Conservation (phyloP, 2,329 filamentous ascomycete species). For the Septoria petroselini region DNA sequence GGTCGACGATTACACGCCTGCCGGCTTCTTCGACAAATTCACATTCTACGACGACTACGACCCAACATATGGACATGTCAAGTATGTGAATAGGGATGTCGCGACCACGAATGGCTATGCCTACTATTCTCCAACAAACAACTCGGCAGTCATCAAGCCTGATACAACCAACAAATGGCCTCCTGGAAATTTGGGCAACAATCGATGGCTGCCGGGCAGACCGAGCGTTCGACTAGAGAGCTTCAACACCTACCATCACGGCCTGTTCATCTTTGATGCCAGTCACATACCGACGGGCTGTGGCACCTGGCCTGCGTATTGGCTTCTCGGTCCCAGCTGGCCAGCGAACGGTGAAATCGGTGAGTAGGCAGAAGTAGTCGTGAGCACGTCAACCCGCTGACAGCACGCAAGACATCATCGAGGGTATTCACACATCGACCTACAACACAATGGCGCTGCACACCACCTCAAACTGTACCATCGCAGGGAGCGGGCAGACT, state of each 20-base stretch:
- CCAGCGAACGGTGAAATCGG: conserved; percentile 37
- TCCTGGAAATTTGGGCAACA: conserved; percentile 26
- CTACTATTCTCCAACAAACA: conserved; percentile 19
- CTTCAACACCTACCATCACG: conserved; percentile 40
- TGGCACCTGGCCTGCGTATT: conserved; percentile 45
- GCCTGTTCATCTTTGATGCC: conserved; percentile 41
- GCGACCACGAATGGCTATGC: conserved; percentile 37
- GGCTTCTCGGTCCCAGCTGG: conserved; percentile 49
- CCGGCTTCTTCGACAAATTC: conserved; percentile 39
- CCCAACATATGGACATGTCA: conserved; percentile 37
- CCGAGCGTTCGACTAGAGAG: conserved; percentile 39
- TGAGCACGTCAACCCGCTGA: not conserved
- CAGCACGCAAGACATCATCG: conserved; percentile 39
- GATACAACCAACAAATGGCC: conserved; percentile 46
- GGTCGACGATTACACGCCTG: conserved; percentile 35
- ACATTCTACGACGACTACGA: conserved; percentile 36
- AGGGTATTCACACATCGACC: conserved; percentile 35
- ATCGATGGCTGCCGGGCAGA: conserved; percentile 24
- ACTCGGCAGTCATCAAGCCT: conserved; percentile 35
- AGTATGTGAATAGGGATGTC: conserved; percentile 44
- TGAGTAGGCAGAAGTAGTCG: conserved; percentile 12
- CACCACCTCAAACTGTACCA: conserved; percentile 33
- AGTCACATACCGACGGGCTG: conserved; percentile 41
- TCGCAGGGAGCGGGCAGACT: conserved; percentile 34
- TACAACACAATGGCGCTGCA: conserved; percentile 36